A percentile compares a stretch with the other conserved stretches of the same genome.
These are phyloP conservation scores for Neocatenulostroma microsporum DNA, from an alignment of 2,329 filamentous ascomycete genomes.

Conservation along the genomic window DNA sequence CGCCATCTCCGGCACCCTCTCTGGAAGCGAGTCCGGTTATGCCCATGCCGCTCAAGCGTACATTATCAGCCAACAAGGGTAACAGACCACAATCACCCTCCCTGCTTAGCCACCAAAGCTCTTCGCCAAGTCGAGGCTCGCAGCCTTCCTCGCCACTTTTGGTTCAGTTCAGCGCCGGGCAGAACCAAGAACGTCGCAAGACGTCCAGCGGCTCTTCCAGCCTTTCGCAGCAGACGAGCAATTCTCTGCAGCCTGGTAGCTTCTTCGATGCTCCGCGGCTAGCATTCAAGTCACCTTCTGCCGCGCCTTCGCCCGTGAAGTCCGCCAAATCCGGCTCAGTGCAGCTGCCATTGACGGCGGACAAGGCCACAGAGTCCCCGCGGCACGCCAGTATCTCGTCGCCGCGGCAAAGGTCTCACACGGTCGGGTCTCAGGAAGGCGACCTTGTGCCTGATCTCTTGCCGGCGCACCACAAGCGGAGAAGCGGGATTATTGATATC, in stretches of 20 bases:
- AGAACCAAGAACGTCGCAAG: conserved; percentile 76
- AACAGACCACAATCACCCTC: conserved; percentile 79
- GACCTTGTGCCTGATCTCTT: conserved; percentile 64
- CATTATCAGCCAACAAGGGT: conserved; percentile 73
- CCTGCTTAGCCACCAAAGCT: conserved; percentile 65
- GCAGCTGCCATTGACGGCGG: conserved; percentile 39
- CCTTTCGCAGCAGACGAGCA: conserved; percentile 68
- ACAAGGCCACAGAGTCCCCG: background rate
- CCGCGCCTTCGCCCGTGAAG: conserved; percentile 49
- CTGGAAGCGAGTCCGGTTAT: conserved; percentile 81
- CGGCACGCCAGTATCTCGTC: conserved; percentile 32
- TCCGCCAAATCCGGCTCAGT: conserved; percentile 38
- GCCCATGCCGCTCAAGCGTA: conserved; percentile 71
- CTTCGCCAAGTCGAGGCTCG: conserved; percentile 80
- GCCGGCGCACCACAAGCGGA: conserved; percentile 69
- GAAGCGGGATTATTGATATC: conserved; percentile 91
- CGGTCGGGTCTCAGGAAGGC: conserved; percentile 76
- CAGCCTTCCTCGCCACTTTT: conserved; percentile 82
- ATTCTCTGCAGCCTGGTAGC: conserved; percentile 61
- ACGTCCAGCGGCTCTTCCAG: conserved; percentile 83
- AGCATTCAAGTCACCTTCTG: conserved; percentile 44
- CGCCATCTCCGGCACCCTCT: conserved; percentile 55
- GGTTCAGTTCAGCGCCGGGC: conserved; percentile 88
- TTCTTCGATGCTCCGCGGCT: conserved; percentile 65
- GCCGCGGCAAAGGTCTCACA: conserved; percentile 75